These are phyloP conservation scores for Coemansia pectinata DNA, from an alignment of 192 early-diverging fungal genomes.

Conservation along the genomic window DNA sequence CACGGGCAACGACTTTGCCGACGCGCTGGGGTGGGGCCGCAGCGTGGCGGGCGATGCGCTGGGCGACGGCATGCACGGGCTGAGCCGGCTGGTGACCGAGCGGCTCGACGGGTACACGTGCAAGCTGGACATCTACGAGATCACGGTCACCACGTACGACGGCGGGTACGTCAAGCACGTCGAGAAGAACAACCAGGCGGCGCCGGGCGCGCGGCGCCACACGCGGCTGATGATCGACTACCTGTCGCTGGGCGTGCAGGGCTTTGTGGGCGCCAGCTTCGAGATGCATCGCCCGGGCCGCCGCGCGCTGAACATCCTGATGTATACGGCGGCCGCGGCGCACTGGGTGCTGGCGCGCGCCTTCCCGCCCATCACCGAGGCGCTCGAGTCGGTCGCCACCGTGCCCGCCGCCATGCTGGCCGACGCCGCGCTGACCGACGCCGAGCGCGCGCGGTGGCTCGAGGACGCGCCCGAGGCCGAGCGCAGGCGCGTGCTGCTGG, in stretches of 20 bases:
- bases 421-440: slow-evolving; percentile 42
- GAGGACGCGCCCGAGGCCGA: slow-evolving; percentile 33
- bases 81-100: slow-evolving; percentile 60
- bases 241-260: slow-evolving; percentile 74
- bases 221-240: slow-evolving; percentile 70
- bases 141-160: slow-evolving; percentile 60
- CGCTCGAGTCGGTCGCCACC: slow-evolving; percentile 60
- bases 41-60: slow-evolving; percentile 63
- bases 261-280: slow-evolving; percentile 69
- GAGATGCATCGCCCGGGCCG: slow-evolving; percentile 67
- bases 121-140: slow-evolving; percentile 71
- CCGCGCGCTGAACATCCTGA: slow-evolving; percentile 64
- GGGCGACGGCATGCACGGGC: slow-evolving; percentile 58
- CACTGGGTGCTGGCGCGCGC: slow-evolving; percentile 65
- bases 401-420: slow-evolving; percentile 54
- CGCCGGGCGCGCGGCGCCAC: slow-evolving; percentile 50
- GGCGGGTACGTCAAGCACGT: slow-evolving; percentile 66
- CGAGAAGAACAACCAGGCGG: slow-evolving; percentile 53
- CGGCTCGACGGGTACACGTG: slow-evolving; percentile 64
- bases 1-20: slow-evolving; percentile 74
- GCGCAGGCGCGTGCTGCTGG: slow-evolving; percentile 39
- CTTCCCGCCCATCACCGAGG: slow-evolving; percentile 64
- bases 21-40: slow-evolving; percentile 77
- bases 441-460: slow-evolving; percentile 34
- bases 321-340: slow-evolving; percentile 62